phyloP scores from a whole-genome alignment of 2,329 filamentous ascomycete genomes.

The Alternaria sp. region DNA sequence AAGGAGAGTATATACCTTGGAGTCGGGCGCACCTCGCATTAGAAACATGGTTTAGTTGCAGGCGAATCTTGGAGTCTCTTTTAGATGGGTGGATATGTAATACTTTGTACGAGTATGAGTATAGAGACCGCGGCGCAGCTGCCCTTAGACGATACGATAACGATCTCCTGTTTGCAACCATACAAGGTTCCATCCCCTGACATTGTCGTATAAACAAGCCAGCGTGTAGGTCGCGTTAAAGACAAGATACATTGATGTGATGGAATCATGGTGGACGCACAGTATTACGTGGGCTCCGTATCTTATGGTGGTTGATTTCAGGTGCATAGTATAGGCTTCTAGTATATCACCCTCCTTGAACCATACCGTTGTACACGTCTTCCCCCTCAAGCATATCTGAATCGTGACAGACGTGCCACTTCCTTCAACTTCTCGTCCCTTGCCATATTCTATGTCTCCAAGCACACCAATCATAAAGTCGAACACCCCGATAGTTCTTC shows the following conservation, averaged over 20 bases:
- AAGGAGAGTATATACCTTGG: conserved; percentile 12
- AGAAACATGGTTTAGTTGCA: conserved; percentile 2
- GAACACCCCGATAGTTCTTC: background rate
- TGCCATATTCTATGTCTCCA: background rate
- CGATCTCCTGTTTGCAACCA: conserved; percentile 1
- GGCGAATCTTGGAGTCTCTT: conserved; percentile 5
- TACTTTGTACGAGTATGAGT: conserved; percentile 1
- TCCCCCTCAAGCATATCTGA: background rate
- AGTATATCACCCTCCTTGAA: background rate
- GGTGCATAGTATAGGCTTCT: background rate
- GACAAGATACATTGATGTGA: too few species aligned
- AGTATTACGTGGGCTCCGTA: too few species aligned
- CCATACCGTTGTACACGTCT: background rate
- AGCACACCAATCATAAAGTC: background rate
- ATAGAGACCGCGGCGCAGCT: conserved; percentile 1
- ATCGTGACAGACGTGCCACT: background rate
- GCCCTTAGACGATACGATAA: conserved; percentile 4
- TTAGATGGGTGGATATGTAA: background rate
- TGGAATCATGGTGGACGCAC: too few species aligned
- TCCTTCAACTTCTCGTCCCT: background rate
- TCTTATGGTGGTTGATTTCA: background rate
- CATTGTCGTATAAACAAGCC: background rate
- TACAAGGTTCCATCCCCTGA: background rate
- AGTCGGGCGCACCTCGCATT: conserved; percentile 12
- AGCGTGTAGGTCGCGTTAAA: too few species aligned